phyloP scores from a whole-genome alignment of 345 rosid species.

The Sonneratia alba region DNA sequence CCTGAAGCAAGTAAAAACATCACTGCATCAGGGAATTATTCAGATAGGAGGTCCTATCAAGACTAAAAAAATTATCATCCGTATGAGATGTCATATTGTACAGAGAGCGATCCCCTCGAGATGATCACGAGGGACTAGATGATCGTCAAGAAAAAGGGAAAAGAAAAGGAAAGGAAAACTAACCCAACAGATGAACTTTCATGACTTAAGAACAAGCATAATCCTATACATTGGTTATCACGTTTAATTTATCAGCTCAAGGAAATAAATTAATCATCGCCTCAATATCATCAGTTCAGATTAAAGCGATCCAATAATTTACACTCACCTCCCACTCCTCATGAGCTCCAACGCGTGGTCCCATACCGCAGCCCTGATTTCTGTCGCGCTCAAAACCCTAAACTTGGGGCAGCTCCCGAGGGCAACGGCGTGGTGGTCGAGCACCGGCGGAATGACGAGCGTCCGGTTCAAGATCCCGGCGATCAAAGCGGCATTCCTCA shows the following conservation, averaged over 20 bases:
- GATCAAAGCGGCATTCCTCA: slow-evolving; percentile 65
- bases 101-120: neutral
- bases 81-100: neutral
- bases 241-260: neutral
- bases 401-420: slow-evolving; percentile 97
- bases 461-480: slow-evolving; percentile 78
- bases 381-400: slow-evolving; percentile 51
- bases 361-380: slow-evolving; percentile 63
- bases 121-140: neutral
- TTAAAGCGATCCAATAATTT: neutral
- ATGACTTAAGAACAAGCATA: neutral
- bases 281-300: neutral
- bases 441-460: slow-evolving; percentile 70
- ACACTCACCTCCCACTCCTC: slow-evolving; percentile 44
- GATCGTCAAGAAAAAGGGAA: neutral
- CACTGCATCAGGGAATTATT: neutral
- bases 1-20: slow-evolving; percentile 26
- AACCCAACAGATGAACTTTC: neutral
- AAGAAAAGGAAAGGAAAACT: neutral
- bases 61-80: neutral
- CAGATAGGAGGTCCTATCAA: neutral
- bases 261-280: neutral
- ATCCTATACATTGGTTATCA: neutral
- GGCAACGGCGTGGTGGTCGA: slow-evolving; percentile 86
- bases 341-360: slow-evolving; percentile 54